phyloP scores from a whole-genome alignment of 768 basidiomycete species.

The Cyclocybe cylindracea region DNA sequence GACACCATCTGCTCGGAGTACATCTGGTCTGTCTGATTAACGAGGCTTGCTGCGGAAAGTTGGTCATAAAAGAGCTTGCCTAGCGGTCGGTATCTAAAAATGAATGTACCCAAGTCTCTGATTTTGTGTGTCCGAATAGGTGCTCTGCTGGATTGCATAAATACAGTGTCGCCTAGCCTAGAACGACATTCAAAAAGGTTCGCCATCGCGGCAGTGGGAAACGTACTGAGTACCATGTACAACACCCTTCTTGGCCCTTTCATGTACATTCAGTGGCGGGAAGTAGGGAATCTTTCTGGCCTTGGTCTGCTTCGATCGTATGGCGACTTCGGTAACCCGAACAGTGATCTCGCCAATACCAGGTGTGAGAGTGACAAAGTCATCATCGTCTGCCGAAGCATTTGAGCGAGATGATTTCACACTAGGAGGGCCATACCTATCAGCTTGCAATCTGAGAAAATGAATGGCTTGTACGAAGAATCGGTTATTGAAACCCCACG shows the following conservation, averaged over 20 bases:
- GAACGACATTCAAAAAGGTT: not conserved
- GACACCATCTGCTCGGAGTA: not conserved
- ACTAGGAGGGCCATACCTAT: slow-evolving; percentile 1
- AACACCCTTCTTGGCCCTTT: slow-evolving; percentile 26
- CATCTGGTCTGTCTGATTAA: not conserved
- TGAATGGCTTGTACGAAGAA: not conserved
- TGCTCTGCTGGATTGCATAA: not conserved
- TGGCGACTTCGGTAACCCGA: not conserved
- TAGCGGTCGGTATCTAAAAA: slow-evolving; percentile 3
- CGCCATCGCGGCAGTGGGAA: not conserved
- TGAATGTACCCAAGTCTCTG: not conserved
- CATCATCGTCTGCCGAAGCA: slow-evolving; percentile 11
- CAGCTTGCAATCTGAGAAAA: slow-evolving; percentile 12
- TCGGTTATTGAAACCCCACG: slow-evolving; percentile 2
- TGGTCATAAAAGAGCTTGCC: not conserved
- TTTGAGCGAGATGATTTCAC: not conserved
- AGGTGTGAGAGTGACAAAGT: not conserved
- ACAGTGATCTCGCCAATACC: slow-evolving; percentile 12
- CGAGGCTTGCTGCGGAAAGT: not conserved
- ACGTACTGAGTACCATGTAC: slow-evolving; percentile 26
- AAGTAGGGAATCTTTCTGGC: not conserved
- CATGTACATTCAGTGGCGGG: slow-evolving; percentile 18
- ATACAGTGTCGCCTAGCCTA: slow-evolving; percentile 1
- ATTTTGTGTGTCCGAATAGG: not conserved
- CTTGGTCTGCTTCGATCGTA: not conserved